These are phyloP conservation scores for Cercophora newfieldiana DNA, from an alignment of 495 filamentous ascomycete genomes.

Conservation along the genomic window DNA sequence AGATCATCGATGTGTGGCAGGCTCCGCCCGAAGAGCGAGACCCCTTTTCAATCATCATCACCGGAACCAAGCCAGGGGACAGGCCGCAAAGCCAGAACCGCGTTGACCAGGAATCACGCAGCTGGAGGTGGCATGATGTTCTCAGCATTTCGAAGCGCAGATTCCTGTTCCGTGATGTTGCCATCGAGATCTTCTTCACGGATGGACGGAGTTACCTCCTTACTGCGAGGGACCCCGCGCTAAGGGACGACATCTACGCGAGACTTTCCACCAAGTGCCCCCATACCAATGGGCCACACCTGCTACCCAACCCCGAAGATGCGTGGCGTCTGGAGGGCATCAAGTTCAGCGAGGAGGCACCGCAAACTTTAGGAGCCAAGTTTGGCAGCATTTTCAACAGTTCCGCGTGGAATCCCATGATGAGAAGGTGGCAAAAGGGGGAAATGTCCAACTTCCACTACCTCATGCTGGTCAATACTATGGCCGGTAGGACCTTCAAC, in stretches of 20 bases:
- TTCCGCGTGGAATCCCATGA: conserved; percentile 72
- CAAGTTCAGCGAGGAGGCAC: conserved; percentile 74
- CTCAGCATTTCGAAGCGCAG: conserved; percentile 96
- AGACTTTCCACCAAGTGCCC: conserved; percentile 76
- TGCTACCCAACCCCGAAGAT: conserved; percentile 62
- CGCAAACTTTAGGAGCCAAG: conserved; percentile 82
- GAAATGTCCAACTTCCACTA: conserved; percentile 99
- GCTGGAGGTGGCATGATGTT: conserved; percentile 92
- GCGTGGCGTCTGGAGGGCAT: conserved; percentile 86
- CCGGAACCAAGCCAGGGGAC: conserved; percentile 70
- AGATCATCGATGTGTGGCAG: conserved; percentile 94
- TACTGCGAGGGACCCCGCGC: conserved; percentile 69
- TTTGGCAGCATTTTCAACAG: conserved; percentile 94
- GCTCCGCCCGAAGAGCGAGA: conserved; percentile 91
- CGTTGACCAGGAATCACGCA: conserved; percentile 74
- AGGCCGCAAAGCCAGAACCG: conserved; percentile 49
- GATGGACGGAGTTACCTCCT: conserved; percentile 94
- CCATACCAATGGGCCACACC: conserved; percentile 58
- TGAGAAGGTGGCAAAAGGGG: conserved; percentile 86
- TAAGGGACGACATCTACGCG: conserved; percentile 75
- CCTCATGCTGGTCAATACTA: conserved; percentile 95
- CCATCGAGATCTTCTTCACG: conserved; percentile 92
- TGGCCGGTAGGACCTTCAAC: conserved; percentile 96
- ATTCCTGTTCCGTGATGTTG: conserved; percentile 94
- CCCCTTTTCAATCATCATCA: conserved; percentile 90